phyloP scores from a whole-genome alignment of 306 rosid genomes.

The Malus orientalis region DNA sequence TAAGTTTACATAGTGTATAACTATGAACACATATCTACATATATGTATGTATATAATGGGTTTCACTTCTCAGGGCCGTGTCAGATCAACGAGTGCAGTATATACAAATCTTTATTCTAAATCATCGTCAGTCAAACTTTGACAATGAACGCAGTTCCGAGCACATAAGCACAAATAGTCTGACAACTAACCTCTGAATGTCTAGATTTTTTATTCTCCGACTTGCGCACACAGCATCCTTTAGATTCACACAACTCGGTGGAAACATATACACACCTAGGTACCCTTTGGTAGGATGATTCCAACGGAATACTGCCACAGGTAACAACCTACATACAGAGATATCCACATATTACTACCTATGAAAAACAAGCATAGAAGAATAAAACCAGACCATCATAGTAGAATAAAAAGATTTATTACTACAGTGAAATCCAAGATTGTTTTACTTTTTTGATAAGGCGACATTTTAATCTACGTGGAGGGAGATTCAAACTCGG shows the following conservation, averaged over 20 bases:
- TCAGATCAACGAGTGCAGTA: neutral
- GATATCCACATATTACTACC: neutral
- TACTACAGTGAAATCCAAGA: neutral
- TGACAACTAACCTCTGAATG: constrained; percentile 69
- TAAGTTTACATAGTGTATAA: neutral
- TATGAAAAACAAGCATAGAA: constrained; percentile 7
- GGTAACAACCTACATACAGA: constrained; percentile 76
- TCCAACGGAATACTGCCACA: constrained; percentile 98
- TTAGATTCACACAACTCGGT: constrained; percentile 76
- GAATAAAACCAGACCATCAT: neutral
- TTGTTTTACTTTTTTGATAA: neutral
- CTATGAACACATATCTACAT: neutral
- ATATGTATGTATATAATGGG: neutral
- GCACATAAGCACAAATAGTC: constrained; percentile 7
- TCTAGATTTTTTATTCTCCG: constrained; percentile 64
- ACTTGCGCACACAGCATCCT: constrained; percentile 65
- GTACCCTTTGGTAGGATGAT: constrained; percentile 77
- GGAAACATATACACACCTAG: constrained; percentile 84
- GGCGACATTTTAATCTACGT: neutral
- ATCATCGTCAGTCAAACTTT: neutral
- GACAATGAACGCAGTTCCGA: neutral
- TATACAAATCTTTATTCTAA: neutral
- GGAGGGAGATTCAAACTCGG: too few relatives aligned
- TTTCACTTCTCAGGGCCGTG: neutral
- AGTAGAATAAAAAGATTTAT: neutral